Evolutionary conservation across 2,329 filamentous ascomycete genomes (phyloP), one percentile per base, ranked within the genome.

Genomic region (Fusarium euwallaceae): DNA sequence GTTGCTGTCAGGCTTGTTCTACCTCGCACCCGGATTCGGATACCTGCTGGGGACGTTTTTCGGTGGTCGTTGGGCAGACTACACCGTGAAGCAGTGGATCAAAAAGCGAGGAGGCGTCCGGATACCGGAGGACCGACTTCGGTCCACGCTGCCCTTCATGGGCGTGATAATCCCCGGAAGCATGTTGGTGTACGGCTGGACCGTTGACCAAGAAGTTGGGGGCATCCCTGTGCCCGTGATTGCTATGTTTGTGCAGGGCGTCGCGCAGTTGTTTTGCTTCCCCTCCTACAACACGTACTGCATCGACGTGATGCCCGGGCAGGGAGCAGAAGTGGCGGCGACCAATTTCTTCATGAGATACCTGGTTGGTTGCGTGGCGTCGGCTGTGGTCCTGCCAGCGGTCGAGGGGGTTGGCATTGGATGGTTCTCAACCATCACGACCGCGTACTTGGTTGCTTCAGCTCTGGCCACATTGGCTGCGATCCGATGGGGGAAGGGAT

Each of bases 271-370:
- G 7, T 93, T 94, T 78, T 93, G 92, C 76, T 95, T 95, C 78
- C 93, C 93, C 0, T 90, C 89, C 58, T 81, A 95, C 71, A 95
- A 95, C 80, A 94, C 93, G 0, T 95, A 97, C 82, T 95, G 93
- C 80, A 83, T 97, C 45, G 94, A 97, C 80, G 93, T 96, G 14
- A 94, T 95, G 91, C 92, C 80, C 0, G 87, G 87, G 2, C 86
- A 89, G 34, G 90, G 90, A 51, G 90, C 92, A 4, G 94, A 97
- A 78, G 93, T 96, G 4, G 90, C 94, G 51, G 93, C 93, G 0
- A 93, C 93, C 0, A 97, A 96, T 81, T 97, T 95, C 81, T 91
- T 95, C 78, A 86, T 94, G 61, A 87, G 94, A 7, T 97, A 96
- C 81, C 79, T 95, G 7, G 93, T 95, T 75, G 94, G 91, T 1